Percentiles rank a stretch among this genome's conserved stretches.
Evolutionary conservation across 1,284 basidiomycete species (phyloP).

Genomic region (Irpex lacteus): DNA sequence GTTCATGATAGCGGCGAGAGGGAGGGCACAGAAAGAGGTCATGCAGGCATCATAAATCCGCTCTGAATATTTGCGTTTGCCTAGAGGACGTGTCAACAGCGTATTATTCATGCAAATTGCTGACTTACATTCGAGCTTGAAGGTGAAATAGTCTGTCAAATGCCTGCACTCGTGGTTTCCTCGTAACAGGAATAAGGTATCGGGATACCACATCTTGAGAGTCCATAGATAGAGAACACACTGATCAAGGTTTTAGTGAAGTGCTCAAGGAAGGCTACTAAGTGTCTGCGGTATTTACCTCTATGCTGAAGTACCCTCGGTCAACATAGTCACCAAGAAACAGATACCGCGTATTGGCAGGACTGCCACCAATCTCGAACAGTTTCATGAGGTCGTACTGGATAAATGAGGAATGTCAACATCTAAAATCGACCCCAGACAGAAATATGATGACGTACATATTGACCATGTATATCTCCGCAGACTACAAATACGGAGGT

Average conservation of each 20-base stretch:
- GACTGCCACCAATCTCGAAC: constrained; percentile 93
- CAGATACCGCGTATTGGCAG: constrained; percentile 89
- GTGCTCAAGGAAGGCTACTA: background rate
- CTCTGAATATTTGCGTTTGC: constrained; percentile 94
- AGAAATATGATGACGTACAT: constrained; percentile 57
- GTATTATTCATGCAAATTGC: constrained; percentile 77
- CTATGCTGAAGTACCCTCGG: constrained; percentile 90
- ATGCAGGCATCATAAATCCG: constrained; percentile 89
- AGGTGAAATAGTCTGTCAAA: constrained; percentile 96
- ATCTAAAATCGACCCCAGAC: constrained; percentile 1
- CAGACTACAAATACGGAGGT: constrained; percentile 53
- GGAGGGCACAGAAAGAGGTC: constrained; percentile 91
- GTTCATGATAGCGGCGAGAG: constrained; percentile 94
- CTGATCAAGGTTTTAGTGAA: constrained; percentile 39
- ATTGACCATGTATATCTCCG: constrained; percentile 94
- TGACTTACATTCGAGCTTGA: constrained; percentile 91
- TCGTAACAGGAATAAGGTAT: constrained; percentile 85
- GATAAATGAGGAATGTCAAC: constrained; percentile 1
- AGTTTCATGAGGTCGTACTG: constrained; percentile 94
- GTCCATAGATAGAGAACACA: constrained; percentile 91
- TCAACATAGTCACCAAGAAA: constrained; percentile 97
- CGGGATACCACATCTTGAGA: constrained; percentile 93
- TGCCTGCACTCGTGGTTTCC: constrained; percentile 99
- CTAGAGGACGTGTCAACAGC: constrained; percentile 58
- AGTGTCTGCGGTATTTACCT: constrained; percentile 45